Base-by-base conservation (phyloP, 768 basidiomycete species). In the Fomitopsis serialis region DNA sequence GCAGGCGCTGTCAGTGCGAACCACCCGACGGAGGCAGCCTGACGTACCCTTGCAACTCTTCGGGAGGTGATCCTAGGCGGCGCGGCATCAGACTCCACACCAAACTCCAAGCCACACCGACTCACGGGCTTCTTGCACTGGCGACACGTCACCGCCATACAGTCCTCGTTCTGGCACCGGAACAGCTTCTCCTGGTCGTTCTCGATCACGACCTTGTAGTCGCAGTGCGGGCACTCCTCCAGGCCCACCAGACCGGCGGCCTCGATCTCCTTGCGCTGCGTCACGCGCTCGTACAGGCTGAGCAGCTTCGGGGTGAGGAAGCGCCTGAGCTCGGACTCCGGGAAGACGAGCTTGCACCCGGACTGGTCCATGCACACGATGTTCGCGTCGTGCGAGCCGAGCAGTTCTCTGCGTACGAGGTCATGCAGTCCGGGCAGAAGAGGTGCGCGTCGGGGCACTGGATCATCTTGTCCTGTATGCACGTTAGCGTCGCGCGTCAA, bases 141-240 rank as follows among this genome's bases (percentile, higher is more conserved):
- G 52, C 93, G 69, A 71, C 93, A 97, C 58, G 84, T 90, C 12
- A 94, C 79, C 11, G 79, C 81, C 1, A 76, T 80, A 61, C 93
- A 96, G 0, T 81, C 85, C 50, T 78, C 73, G 53, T 81, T 82
- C 54, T 78, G 72, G 52, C 79, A 80, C 57, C 73, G 62, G 52
- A 78, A 76, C 51, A 74, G 55, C 53, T 68, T 69, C 57, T 72
- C 67, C n/a, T 69, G 56, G 19, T 65, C 64, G 58, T 65, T 68
- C 73, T 84, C 66, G 76, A 88, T 78, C 40, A 71, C 69, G 59
- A 83, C 84, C 54, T 83, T 88, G 72, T 80, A 97, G 42, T 92
- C 90, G 70, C 94, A 97, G 58, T 86, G 90, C 3, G 94, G 94
- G 65, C 94, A 97, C 60, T 88, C 88, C 66, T 94, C 92, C 12